Base-by-base conservation (phyloP, 192 early-diverging fungal species). In the Polychytrium aggregatum region DNA sequence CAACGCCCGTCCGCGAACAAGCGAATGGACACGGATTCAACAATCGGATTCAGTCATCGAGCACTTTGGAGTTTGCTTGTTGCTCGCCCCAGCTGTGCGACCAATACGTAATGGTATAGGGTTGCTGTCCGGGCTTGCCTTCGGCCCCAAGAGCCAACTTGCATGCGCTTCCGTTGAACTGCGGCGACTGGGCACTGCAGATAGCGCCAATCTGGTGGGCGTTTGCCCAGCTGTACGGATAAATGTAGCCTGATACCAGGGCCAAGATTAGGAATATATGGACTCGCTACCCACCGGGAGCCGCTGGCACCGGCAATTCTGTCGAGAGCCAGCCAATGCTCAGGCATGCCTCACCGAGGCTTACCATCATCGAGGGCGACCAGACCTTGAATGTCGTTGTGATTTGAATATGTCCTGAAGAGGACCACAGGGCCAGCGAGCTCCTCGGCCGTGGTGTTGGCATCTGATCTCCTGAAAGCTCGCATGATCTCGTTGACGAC, bases 341-440 rank as follows among this genome's bases (percentile, higher is more conserved):
- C n/a, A n/a, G n/a, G n/a, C n/a, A n/a, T n/a, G n/a, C n/a, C n/a
- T n/a, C n/a, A n/a, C n/a, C n/a, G n/a, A n/a, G n/a, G n/a, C n/a
- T n/a, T n/a, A n/a, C 37, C 3, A n/a, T 52, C 46, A 0, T 1
- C 44, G 26, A 13, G 21, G 0, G 24, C 27, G 24, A 18, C 0
- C 18, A 17, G n/a, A n/a, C n/a, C n/a, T n/a, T n/a, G n/a, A n/a
- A n/a, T 28, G 42, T n/a, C n/a, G n/a, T n/a, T n/a, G n/a, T 59
- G 59, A 9, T 52, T 49, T 13, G 6, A 2, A n/a, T 37, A 41
- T 14, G 44, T 25, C 29, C 37, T 41, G 2, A 18, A 50, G 20
- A 66, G 30, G 34, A 51, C 44, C 2, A 59, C 45, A 22, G 64
- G 64, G 14, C 64, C 64, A 1, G 64, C 59, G 10, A 41, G 9